Conservation (phyloP, 208 protist species). For the Balamuthia mandrillaris region DNA sequence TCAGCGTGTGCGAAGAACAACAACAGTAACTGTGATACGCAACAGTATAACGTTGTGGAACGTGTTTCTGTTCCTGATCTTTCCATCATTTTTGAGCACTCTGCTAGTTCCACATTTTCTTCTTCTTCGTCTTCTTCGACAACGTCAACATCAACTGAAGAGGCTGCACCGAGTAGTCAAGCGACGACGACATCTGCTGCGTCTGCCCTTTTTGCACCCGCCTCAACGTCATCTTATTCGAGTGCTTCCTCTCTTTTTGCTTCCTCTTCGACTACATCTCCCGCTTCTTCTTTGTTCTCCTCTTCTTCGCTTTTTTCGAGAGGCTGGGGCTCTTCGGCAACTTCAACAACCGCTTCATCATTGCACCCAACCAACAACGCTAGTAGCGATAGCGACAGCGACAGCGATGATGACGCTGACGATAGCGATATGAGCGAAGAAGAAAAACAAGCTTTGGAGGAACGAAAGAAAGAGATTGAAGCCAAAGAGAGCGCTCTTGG, state of each 20-base stretch:
- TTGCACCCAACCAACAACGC: not conserved
- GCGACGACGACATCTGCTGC: too few relatives aligned
- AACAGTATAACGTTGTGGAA: not conserved
- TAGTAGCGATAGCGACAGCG: not conserved
- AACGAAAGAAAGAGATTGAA: not conserved
- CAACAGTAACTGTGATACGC: not conserved
- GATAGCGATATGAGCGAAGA: not conserved
- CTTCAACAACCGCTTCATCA: too few relatives aligned
- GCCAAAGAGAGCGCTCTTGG: too few relatives aligned
- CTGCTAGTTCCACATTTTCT: not conserved
- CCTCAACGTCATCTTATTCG: too few relatives aligned
- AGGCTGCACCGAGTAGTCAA: too few relatives aligned
- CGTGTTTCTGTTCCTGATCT: not conserved
- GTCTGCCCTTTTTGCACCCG: too few relatives aligned
- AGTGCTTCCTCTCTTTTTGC: not conserved
- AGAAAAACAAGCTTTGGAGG: not conserved
- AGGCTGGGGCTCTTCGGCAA: too few relatives aligned
- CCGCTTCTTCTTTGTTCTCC: too few relatives aligned
- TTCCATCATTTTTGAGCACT: too few relatives aligned
- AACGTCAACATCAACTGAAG: not conserved
- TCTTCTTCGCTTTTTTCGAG: too few relatives aligned
- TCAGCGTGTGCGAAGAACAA: not conserved
- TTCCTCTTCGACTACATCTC: not conserved
- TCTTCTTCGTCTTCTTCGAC: not conserved
- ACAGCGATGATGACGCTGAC: not conserved